A percentile compares a stretch with the other conserved stretches of the same genome.
Conservation (phyloP, 345 rosid genomes). For the Salix exigua region DNA sequence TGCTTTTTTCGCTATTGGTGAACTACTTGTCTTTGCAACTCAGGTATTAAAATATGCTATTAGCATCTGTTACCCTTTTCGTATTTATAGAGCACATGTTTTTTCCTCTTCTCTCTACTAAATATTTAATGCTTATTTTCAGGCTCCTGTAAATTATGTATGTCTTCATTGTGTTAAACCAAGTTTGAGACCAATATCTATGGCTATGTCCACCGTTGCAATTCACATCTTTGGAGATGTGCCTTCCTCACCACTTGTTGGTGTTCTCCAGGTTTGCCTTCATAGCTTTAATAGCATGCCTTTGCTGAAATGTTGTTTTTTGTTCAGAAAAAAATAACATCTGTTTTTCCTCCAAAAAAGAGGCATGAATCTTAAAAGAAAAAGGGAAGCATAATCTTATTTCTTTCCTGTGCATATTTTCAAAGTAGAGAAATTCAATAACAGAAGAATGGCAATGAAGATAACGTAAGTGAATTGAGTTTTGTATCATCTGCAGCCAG, state of each 20-base stretch:
- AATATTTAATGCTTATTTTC: not conserved
- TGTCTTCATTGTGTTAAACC: constrained; percentile 92
- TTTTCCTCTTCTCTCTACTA: not conserved
- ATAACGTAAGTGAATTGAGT: not conserved
- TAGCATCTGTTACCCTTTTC: not conserved
- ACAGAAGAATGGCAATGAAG: not conserved
- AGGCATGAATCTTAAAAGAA: not conserved
- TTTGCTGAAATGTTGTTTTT: not conserved
- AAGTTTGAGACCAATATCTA: constrained; percentile 84
- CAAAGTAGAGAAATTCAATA: not conserved
- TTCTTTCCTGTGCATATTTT: not conserved
- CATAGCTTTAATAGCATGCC: not conserved
- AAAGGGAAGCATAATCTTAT: not conserved
- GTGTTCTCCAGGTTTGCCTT: constrained; percentile 69
- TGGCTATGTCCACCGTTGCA: constrained; percentile 88
- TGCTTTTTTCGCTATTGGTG: constrained; percentile 76
- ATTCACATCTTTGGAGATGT: constrained; percentile 96
- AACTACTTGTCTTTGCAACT: constrained; percentile 78
- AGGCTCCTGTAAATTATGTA: constrained; percentile 94
- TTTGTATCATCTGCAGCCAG: not conserved
- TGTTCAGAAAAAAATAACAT: not conserved
- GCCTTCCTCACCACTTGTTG: constrained; percentile 97
- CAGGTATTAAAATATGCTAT: constrained; percentile 47
- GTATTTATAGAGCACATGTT: not conserved
- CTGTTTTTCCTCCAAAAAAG: not conserved